These are phyloP conservation scores for Tolypocladium inflatum DNA, from an alignment of 2,329 filamentous ascomycete species.

Conservation along the genomic window DNA sequence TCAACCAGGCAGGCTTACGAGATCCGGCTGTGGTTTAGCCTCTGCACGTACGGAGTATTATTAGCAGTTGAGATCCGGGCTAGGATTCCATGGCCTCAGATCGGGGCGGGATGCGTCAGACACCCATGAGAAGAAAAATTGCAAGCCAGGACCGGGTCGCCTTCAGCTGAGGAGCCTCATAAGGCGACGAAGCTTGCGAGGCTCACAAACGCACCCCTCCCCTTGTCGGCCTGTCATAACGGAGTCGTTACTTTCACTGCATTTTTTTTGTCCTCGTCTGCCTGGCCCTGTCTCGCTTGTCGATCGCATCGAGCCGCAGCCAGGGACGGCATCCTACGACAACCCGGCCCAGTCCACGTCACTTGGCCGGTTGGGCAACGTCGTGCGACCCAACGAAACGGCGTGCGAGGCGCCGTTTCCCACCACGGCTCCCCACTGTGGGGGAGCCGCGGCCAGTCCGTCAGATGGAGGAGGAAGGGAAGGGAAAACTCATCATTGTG, in stretches of 20 bases:
- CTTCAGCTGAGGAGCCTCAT: neutral
- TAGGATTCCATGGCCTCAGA: neutral
- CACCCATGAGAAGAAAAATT: neutral
- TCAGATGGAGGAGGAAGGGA: neutral
- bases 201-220: neutral
- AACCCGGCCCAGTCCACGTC: neutral
- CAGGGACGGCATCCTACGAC: neutral
- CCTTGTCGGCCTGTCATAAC: neutral
- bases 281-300: neutral
- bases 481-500: neutral
- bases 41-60: neutral
- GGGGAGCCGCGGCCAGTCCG: neutral
- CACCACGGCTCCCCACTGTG: neutral
- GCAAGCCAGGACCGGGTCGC: neutral
- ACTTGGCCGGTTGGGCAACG: neutral
- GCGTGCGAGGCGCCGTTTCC: neutral
- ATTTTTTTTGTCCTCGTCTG: neutral
- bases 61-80: neutral
- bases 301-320: neutral
- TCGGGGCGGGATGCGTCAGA: neutral
- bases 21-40: neutral
- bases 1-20: no score
- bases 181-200: neutral
- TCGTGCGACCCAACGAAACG: neutral
- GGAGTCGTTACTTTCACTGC: neutral